phyloP scores from a whole-genome alignment of 768 basidiomycete species.

The Nidularia sp. region DNA sequence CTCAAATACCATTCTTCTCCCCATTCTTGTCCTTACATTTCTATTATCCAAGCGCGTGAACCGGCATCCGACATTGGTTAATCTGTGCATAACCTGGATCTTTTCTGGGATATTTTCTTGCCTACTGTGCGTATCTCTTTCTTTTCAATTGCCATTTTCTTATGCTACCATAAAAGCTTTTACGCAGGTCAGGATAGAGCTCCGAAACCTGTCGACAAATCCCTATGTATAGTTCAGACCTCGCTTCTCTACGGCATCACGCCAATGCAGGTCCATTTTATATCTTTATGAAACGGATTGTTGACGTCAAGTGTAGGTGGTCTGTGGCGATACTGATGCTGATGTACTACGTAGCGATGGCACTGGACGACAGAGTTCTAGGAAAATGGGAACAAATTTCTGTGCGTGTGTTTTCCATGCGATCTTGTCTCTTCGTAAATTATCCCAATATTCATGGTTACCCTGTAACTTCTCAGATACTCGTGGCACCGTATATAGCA shows the following conservation, averaged over 20 bases:
- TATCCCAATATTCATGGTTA: background rate
- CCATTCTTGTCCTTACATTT: constrained; percentile 39
- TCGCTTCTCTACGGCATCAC: constrained; percentile 34
- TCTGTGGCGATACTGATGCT: constrained; percentile 30
- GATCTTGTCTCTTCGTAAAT: background rate
- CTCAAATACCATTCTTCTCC: constrained; percentile 39
- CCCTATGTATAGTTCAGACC: constrained; percentile 40
- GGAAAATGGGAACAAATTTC: constrained; percentile 7
- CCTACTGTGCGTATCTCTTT: constrained; percentile 31
- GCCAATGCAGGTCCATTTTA: constrained; percentile 26
- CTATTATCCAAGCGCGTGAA: constrained; percentile 30
- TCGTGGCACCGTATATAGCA: constrained; percentile 27
- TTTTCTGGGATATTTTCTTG: constrained; percentile 37
- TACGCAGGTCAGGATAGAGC: constrained; percentile 31
- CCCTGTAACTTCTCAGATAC: constrained; percentile 17
- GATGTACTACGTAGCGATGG: constrained; percentile 22
- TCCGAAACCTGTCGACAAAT: constrained; percentile 28
- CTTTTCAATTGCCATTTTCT: background rate
- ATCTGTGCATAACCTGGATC: constrained; percentile 45
- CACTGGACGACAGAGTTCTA: constrained; percentile 13
- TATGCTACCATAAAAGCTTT: constrained; percentile 18
- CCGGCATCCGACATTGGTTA: constrained; percentile 40
- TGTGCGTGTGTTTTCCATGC: constrained; percentile 14
- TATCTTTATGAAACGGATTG: background rate
- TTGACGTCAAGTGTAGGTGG: constrained; percentile 19